Evolutionary conservation across 2,329 filamentous ascomycete genomes (phyloP), one percentile per base, ranked within the genome.

Genomic region (Ceratocystiopsis minuta): DNA sequence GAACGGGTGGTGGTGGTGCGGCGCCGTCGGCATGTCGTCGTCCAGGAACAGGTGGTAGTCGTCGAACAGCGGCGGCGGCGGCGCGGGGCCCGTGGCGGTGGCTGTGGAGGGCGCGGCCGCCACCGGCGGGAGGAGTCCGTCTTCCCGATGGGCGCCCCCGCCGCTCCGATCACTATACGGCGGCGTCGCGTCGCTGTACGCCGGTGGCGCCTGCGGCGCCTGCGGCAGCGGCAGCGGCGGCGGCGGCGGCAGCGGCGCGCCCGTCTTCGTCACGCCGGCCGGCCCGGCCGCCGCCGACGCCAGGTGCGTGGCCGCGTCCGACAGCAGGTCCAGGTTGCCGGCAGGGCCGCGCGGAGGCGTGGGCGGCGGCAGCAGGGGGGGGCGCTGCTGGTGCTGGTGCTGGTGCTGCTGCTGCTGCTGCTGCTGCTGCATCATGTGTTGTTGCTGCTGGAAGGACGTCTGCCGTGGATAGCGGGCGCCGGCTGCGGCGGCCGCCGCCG

Each of bases 11-110:
- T 20, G 20, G 7, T 20, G 20, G 47, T 74, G 67, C 0, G 69
- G 66, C 9, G 69, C 66, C 1, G 66, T 58, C 11, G 61, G 60
- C 48, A 71, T 70, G 40, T 75, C 70, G 51, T 75, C 72, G 51
- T 75, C 72, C 41, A 75, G 55, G 45, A 76, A 75, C 13, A 74
- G 54, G 45, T 73, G 70, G 47, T 75, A 75, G 48, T 72, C 69
- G 43, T 74, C 68, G 46, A 70, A 68, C 1, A 57, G 52, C 1
- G 65, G 54, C 3, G 55, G 53, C 4, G 59, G 58, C 0, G 57
- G 56, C 39, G 20, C 20, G 20, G 20, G 4, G 20, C 20, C 4
- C 4, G 20, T 63, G 60, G 10, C 57, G 56, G 2, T 58, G 50
- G 38, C 63, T 24, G 11, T 18, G 63, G 56, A 5, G 61, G 52